Evolutionary conservation across 306 rosid species (phyloP), one percentile per base, ranked within the genome.

Genomic region (Carpinus fangiana): DNA sequence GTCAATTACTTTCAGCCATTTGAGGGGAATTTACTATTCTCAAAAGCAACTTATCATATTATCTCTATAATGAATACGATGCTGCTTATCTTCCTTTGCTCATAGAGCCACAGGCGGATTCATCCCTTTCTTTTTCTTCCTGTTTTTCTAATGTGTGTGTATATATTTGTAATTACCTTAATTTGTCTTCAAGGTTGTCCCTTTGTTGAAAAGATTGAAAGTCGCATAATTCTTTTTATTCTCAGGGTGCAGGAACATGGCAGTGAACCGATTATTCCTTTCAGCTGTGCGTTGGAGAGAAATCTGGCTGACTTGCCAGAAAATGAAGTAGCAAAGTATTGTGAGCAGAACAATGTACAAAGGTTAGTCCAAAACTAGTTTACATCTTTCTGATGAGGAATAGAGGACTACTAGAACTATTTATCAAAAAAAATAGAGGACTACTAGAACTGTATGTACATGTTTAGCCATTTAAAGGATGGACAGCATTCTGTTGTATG

Each of bases 201-300:
- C 13, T 45, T 41, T 64, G 46, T 73, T 80, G 41, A 67, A 67
- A 12, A 41, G 50, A 59, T 34, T 54, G 36, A 59, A 61, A 70
- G 64, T 84, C 52, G 55, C 59, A 47, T 75, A 72, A 28, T 54
- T 18, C 55, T 54, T 71, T 81, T 67, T 71, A 46, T 76, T 78
- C 77, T 74, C 87, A 95, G 99, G 99, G 98, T 95, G 72, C 99
- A 95, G 89, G 99, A 93, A 87, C 98, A 95, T 55, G 99, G 99
- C 50, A 97, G 92, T 70, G 98, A 88, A 70, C 84, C 74, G 10
- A 91, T 95, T 75, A 91, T 95, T 84, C 99, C 99, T 79, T 93
- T 95, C 84, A 95, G 99, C 77, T 86, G 97, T 70, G 93, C 41
- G 68, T 89, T 95, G 53, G 99, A 95, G 82, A 95, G 89, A 87